Percentiles rank a stretch among this genome's conserved stretches.
Conservation (phyloP, 1,284 basidiomycete genomes). For the Cystobasidium slooffiae region DNA sequence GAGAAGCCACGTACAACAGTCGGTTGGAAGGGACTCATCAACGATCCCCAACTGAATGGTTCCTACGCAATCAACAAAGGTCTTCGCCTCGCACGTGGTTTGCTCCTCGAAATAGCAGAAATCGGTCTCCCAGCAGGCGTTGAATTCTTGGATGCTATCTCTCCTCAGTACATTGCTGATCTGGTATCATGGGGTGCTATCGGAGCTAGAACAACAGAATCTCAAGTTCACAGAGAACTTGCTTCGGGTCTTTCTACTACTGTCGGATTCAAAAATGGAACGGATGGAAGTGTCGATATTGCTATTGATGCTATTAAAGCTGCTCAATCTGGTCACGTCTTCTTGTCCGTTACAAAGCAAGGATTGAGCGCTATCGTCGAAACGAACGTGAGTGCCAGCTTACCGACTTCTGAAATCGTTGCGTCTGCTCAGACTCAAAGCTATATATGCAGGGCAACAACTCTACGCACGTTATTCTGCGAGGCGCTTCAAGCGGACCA, state of each 20-base stretch:
- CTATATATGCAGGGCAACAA: slow-evolving; percentile 66
- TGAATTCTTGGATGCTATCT: slow-evolving; percentile 70
- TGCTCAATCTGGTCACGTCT: slow-evolving; percentile 82
- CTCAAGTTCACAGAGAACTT: slow-evolving; percentile 80
- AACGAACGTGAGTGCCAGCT: slow-evolving; percentile 59
- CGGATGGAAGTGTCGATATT: slow-evolving; percentile 71
- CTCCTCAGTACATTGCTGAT: slow-evolving; percentile 94
- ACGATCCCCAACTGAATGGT: slow-evolving; percentile 70
- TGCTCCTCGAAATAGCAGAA: slow-evolving; percentile 75
- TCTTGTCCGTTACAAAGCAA: slow-evolving; percentile 90
- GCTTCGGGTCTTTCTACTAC: slow-evolving; percentile 72
- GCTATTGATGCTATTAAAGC: slow-evolving; percentile 84
- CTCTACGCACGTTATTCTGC: slow-evolving; percentile 87
- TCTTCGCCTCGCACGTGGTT: slow-evolving; percentile 82
- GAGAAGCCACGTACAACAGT: slow-evolving; percentile 90
- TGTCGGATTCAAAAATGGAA: slow-evolving; percentile 71
- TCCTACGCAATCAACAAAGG: slow-evolving; percentile 94
- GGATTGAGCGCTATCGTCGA: slow-evolving; percentile 88
- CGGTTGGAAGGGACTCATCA: slow-evolving; percentile 94
- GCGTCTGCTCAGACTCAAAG: too few relatives aligned
- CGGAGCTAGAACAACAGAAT: slow-evolving; percentile 93
- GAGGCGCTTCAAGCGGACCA: slow-evolving; percentile 82
- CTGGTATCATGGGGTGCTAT: slow-evolving; percentile 97
- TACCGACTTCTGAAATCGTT: neutral
- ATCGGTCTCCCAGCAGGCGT: slow-evolving; percentile 58